Evolutionary conservation across 371 early-diverging fungal genomes (phyloP), one percentile per base, ranked within the genome.

Genomic region (Batrachochytrium dendrobatidis): DNA sequence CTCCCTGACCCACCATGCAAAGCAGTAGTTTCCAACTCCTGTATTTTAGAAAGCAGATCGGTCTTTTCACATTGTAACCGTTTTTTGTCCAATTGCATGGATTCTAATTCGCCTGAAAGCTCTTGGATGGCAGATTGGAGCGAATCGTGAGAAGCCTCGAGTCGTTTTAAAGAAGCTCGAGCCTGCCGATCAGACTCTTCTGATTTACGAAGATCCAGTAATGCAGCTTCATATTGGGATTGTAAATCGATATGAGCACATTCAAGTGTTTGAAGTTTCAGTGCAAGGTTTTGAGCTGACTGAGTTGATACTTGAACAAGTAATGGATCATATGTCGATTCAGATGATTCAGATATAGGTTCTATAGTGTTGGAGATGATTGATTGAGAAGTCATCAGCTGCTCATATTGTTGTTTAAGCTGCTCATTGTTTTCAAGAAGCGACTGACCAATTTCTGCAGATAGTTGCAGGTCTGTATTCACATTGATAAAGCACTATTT

Each of bases 401-500:
- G 53, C 25, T 60, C 59, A 25, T 60, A 60, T 2, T 52, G 59
- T 20, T 56, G 30, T 17, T 60, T 60, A 25, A 60, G 45, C 24
- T 26, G 24, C 8, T 22, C 20, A 34, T 60, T 60, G 20, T 30
- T 45, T 32, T 60, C 44, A 25, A 60, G 59, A 24, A 60, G 48
- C 12, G 50, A 26, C 43, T 60, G 60, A 5, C 60, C 60, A 32
- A 60, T 60, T 33, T 60, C 60, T 22, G 60, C 60, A 5, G 60
- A 56, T 3, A 60, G 12, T 25, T 28, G 26, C 18, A 60, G 25
- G 43, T 60, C 60, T 60, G 44, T n/a, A n/a, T 12, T n/a, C 15
- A n/a, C 39, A 39, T 12, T n/a, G 39, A n/a, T n/a, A 39, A 15
- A 12, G 39, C 15, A 12, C 12, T 12, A 12, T 12, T 39, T 39